Evolutionary conservation across 2,329 filamentous ascomycete genomes (phyloP).

Genomic region (Pseudofabraea citricarpa): DNA sequence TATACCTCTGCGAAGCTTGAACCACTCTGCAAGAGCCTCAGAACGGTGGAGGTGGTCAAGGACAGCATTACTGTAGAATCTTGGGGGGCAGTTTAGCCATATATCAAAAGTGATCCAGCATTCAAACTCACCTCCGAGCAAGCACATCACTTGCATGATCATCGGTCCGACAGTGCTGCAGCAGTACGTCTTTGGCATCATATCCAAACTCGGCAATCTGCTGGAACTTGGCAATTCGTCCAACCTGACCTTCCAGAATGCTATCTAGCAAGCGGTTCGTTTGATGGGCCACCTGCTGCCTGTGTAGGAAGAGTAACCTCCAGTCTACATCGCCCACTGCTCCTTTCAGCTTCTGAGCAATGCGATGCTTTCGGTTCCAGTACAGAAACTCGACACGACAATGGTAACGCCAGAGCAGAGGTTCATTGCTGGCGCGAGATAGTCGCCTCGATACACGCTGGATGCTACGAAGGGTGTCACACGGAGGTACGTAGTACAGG

Average conservation of each 20-base stretch:
- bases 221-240: conserved; percentile 65
- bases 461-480: conserved; percentile 44
- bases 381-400: conserved; percentile 66
- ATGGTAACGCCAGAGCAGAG: conserved; percentile 74
- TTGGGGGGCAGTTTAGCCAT: conserved; percentile 27
- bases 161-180: conserved; percentile 54
- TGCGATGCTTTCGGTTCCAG: conserved; percentile 67
- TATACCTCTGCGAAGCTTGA: conserved; percentile 43
- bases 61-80: conserved; percentile 70
- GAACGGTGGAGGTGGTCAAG: conserved; percentile 77
- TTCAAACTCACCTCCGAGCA: conserved; percentile 58
- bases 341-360: conserved; percentile 49
- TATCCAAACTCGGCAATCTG: conserved; percentile 70
- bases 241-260: conserved; percentile 66
- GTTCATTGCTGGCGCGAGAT: conserved; percentile 61
- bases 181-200: conserved; percentile 81
- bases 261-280: conserved; percentile 55
- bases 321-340: conserved; percentile 61
- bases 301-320: conserved; percentile 62
- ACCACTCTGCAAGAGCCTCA: conserved; percentile 76
- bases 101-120: too few relatives aligned
- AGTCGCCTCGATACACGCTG: conserved; percentile 59
- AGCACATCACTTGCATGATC: conserved; percentile 67
- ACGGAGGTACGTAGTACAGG: conserved; percentile 56
- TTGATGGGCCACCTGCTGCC: conserved; percentile 46